Evolutionary conservation across 2,329 filamentous ascomycete genomes (phyloP), one percentile per base, ranked within the genome.

Genomic region (Venturia carpophila): DNA sequence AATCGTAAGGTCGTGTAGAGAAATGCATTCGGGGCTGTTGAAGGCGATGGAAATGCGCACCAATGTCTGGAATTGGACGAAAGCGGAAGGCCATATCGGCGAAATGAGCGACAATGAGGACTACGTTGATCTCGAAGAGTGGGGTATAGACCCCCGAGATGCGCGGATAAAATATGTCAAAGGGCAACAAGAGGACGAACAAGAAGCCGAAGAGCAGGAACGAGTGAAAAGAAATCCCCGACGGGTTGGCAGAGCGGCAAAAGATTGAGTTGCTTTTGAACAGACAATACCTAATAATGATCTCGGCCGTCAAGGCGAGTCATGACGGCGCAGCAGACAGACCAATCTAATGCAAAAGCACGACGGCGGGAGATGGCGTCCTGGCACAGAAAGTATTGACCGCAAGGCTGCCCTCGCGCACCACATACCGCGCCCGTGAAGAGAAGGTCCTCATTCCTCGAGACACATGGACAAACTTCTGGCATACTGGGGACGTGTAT

Each of bases 51-150:
- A 89, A 56, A 82, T 89, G 74, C 83, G 90, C 37, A 85, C 84
- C 70, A 83, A 86, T 24, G 89, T 94, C 3, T 82, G 88, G 72
- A 83, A 84, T 69, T 92, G 89, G 87, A 83, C 87, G 69, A 91
- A 91, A 73, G 87, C 90, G 1, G 90, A 93, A 76, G 89, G 83
- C 27, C 90, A 93, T 72, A 75, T 86, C 19, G 84, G 86, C 62
- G 89, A 92, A 74, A 87, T 94, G 87, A 92, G 88, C 62, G 91
- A 95, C 73, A 90, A 90, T 13, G 91, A 95, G 78, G 91, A 95
- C 73, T 95, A 90, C 89, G 92, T 92, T 72, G 91, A 95, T 75
- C 84, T 84, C 71, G 87, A 91, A 64, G 88, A 91, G 76, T 93
- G 90, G 89, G 84, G 84, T 0, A 74, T 94, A 61, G 65, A 67